These are phyloP conservation scores for Thymus quinquecostatus DNA, from an alignment of 257 asterid species.

Conservation along the genomic window DNA sequence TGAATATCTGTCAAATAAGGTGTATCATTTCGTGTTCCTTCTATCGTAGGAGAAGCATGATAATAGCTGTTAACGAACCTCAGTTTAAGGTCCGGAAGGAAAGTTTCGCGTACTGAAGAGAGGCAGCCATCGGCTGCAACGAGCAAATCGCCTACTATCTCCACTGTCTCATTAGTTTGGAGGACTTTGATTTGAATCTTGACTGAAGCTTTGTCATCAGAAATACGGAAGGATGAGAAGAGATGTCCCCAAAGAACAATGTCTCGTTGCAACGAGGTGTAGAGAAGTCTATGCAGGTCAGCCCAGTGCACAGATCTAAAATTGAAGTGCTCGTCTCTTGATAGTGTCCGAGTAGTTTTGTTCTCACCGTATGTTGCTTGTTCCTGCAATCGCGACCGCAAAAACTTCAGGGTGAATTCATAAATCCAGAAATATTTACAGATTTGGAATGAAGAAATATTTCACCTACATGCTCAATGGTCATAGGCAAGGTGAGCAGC, in stretches of 20 bases:
- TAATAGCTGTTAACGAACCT: constrained; percentile 43
- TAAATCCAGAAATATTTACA: not conserved
- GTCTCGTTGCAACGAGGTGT: constrained; percentile 50
- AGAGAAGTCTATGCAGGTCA: constrained; percentile 72
- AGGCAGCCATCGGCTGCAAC: constrained; percentile 87
- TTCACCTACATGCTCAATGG: constrained; percentile 66
- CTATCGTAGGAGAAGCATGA: not conserved
- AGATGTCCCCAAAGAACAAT: constrained; percentile 69
- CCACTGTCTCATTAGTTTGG: constrained; percentile 49
- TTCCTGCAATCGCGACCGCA: constrained; percentile 43
- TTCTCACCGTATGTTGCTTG: constrained; percentile 57
- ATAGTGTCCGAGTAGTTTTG: constrained; percentile 52
- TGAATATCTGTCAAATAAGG: constrained; percentile 52
- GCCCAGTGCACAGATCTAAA: constrained; percentile 86
- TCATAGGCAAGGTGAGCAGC: constrained; percentile 48
- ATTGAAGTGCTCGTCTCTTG: constrained; percentile 72
- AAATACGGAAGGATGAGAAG: constrained; percentile 46
- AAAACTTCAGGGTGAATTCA: not conserved
- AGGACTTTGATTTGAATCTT: constrained; percentile 44
- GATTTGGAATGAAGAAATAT: too few relatives aligned
- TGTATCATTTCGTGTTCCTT: not conserved
- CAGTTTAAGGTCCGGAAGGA: constrained; percentile 65
- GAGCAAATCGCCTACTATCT: constrained; percentile 58
- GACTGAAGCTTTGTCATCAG: constrained; percentile 49
- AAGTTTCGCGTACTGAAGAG: constrained; percentile 60